These are phyloP conservation scores for Ustilago hordei DNA, from an alignment of 1,284 basidiomycete genomes.

Conservation along the genomic window DNA sequence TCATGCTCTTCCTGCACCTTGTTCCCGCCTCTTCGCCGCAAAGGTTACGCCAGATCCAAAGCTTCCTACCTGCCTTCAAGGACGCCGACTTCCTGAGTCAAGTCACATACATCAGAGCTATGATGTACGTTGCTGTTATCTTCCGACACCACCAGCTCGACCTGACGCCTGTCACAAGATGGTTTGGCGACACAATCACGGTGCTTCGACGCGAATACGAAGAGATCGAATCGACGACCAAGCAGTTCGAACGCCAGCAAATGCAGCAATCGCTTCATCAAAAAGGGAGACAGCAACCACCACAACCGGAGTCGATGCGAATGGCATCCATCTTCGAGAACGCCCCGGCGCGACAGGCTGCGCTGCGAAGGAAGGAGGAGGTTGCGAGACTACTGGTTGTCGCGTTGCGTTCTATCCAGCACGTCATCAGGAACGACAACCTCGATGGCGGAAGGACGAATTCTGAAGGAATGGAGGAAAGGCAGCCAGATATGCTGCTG, in stretches of 20 bases:
- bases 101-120: slow-evolving; percentile 79
- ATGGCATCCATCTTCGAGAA: slow-evolving; percentile 44
- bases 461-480: not conserved
- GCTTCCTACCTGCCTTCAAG: slow-evolving; percentile 77
- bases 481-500: slow-evolving; percentile 78
- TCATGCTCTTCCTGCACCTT: slow-evolving; percentile 82
- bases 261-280: slow-evolving; percentile 27
- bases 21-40: slow-evolving; percentile 75
- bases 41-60: slow-evolving; percentile 76
- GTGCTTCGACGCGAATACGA: slow-evolving; percentile 76
- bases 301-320: slow-evolving; percentile 12
- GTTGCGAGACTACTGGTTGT: slow-evolving; percentile 53
- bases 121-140: slow-evolving; percentile 80
- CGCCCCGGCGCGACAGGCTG: slow-evolving; percentile 39
- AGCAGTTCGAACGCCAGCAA: slow-evolving; percentile 31
- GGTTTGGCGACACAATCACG: slow-evolving; percentile 78
- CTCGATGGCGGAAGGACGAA: slow-evolving; percentile 65
- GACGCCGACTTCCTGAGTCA: slow-evolving; percentile 80
- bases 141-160: slow-evolving; percentile 76
- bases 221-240: slow-evolving; percentile 53
- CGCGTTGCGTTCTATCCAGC: slow-evolving; percentile 74
- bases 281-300: not conserved
- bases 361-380: slow-evolving; percentile 33
- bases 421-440: slow-evolving; percentile 75
- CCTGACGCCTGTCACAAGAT: slow-evolving; percentile 75